Conservation (phyloP, 2,329 filamentous ascomycete species). For the Pyrenophora tritici-repentis region DNA sequence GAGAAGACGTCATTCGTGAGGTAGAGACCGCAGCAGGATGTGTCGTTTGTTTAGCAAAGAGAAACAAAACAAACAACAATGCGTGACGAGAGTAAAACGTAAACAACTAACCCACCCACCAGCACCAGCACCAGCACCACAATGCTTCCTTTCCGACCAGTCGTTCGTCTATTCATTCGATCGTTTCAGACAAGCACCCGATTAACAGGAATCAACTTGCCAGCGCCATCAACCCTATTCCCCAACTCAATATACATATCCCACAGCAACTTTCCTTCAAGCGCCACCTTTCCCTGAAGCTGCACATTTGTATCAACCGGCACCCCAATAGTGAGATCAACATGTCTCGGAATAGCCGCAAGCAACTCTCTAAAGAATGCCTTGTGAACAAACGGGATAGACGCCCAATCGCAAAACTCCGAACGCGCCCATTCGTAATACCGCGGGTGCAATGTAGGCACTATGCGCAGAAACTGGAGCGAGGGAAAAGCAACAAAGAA, state of each 20-base stretch:
- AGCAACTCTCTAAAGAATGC: constrained; percentile 38
- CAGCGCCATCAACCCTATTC: not conserved
- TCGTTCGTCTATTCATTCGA: too few species aligned
- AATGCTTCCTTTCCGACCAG: not conserved
- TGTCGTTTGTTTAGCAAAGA: too few species aligned
- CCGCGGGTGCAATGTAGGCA: constrained; percentile 32
- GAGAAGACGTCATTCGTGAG: too few species aligned
- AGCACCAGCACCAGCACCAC: not conserved
- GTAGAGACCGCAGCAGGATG: too few species aligned
- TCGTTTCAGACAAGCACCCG: not conserved
- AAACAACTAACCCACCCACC: not conserved
- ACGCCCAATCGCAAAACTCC: constrained; percentile 30
- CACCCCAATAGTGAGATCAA: constrained; percentile 26
- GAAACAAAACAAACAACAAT: too few species aligned
- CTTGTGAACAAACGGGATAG: constrained; percentile 33
- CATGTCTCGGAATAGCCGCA: constrained; percentile 22
- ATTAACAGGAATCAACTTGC: not conserved
- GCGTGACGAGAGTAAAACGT: too few species aligned
- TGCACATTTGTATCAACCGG: constrained; percentile 20
- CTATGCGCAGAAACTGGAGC: constrained; percentile 29
- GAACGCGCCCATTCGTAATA: constrained; percentile 38
- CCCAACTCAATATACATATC: constrained; percentile 32
- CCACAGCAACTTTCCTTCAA: constrained; percentile 19
- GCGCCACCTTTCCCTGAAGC: constrained; percentile 17
- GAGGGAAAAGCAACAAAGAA: constrained; percentile 31